Base-by-base conservation (phyloP, 768 basidiomycete species). In the Lactarius vividus region DNA sequence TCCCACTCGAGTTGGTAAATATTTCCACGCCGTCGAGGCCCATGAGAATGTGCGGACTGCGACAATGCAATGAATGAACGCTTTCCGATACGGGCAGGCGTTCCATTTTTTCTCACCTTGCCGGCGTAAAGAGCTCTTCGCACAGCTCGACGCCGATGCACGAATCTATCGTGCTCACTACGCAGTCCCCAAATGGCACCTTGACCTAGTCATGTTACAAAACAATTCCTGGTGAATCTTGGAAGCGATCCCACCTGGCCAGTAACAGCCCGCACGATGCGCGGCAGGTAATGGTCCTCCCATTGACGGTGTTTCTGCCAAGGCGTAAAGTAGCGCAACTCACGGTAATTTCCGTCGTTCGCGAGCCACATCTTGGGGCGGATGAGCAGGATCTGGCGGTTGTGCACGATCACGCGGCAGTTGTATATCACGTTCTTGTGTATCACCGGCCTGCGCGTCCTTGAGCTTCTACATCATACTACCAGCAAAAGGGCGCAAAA, bases 291-390 rank as follows among this genome's bases (percentile, higher is more conserved):
- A 73, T 96, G 93, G 57, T 97, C 93, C 75, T 98, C 97, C 77
- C 86, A 89, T 74, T 94, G 84, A 35, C 88, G 84, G 73, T 92
- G 91, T 74, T 95, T 96, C 73, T 80, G 78, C 96, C 97, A 99
- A 0, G 97, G 95, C 2, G 96, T 94, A 72, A 99, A 99, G 75
- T 94, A 92, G 16, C 91, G 71, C 54, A 78, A 69, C 77, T 82
- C 81, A 70, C 97, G 90, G 75, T 99, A 99, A 74, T 98, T 98
- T 4, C 97, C 97, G 72, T 97, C 94, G 73, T 98, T 98, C 1
- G 97, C 97, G 54, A 99, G 82, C 97, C 97, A 99, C 96, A 99
- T 96, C 80, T 98, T 99, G 0, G 97, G 97, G 28, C 97, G 87
- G 69, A 99, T 98, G 68, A 98, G 86, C 1, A 98, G 78, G 66